Base-by-base conservation (phyloP, 257 asterid genomes). In the Nemophila menziesii region DNA sequence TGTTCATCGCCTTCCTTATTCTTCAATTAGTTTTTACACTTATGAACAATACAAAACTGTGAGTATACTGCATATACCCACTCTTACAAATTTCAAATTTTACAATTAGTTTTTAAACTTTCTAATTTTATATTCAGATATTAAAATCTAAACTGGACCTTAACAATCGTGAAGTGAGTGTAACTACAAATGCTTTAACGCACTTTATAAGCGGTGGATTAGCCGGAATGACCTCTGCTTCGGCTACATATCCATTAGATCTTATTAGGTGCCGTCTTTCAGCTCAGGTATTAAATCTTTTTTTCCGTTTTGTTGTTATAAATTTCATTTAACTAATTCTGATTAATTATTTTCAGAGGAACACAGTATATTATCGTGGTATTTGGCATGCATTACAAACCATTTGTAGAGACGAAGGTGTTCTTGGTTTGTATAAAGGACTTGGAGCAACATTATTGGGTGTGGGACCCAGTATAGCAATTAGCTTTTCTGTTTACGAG, bases 401-500 rank as follows among this genome's bases (percentile, higher is more conserved):
- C 65, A 80, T 87, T 64, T 83, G 92, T 81, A 75, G 77, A 62
- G 97, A 87, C 44, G 95, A 87, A 75, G 97, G 97, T 2, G 47
- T 79, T 61, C 61, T 78, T 39, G 97, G 95, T 23, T 64, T 87
- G 53, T 87, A 87, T 65, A 87, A 87, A 73, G 97, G 97, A 46
- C 82, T 87, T 13, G 93, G 95, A 56, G 92, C 93, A 41, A 87
- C 97, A 46, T 60, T 87, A 51, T 62, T 83, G 97, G 92, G 93
- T 58, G 97, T 87, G 61, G 97, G 95, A 23, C 97, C 97, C 58
- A 70, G 93, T 65, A 66, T 87, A 61, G 97, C 97, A 24, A 87
- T 87, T 66, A 87, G 93, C 64, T 87, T 87, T 60, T 69, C 97
- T 0, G 95, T 83, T 39, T 87, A 87, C 10, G 95, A 87, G 74